Base-by-base conservation (phyloP, 1,284 basidiomycete species). In the Ceratobasidium sp. region DNA sequence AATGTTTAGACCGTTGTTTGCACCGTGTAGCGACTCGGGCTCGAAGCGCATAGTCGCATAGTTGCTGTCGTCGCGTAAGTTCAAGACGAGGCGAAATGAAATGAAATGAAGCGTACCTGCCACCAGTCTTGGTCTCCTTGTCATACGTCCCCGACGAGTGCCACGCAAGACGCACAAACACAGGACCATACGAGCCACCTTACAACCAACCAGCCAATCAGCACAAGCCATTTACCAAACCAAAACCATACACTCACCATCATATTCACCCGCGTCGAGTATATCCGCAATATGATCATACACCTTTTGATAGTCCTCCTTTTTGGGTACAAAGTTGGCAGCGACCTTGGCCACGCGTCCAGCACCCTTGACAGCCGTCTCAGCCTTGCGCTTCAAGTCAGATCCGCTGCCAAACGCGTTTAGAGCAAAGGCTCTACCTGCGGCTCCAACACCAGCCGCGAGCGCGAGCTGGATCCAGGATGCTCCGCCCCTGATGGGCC, bases 11-110 rank as follows among this genome's bases (percentile, higher is more conserved):
- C 97, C 96, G 76, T 90, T 90, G 86, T 99, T 99, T 75, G 96
- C 97, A 61, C 89, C 91, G 83, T 98, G 96, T 52, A 89, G 84
- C 13, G 95, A 84, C 83, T 98, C 96, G 49, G 93, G 91, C 80
- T 91, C 89, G 85, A 97, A 98, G 78, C 95, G 93, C 96, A 98
- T 97, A 43, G 96, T 97, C 15, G 96, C 96, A 80, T 95, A 95
- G 88, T 97, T 97, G 87, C 93, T 94, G 76, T 61, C 56, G 56
- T 56, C 52, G 52, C 51, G 67, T 49, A 56, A 43, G 40, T 61
- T 37, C n/a, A n/a, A 22, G 15, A 57, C 17, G n/a, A n/a, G n/a
- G n/a, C n/a, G n/a, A n/a, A n/a, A n/a, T n/a, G 51, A 52, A 52
- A 69, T 37, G 40, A 76, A 52, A 66, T 66, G 64, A 43, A 76